Base-by-base conservation (phyloP, 2,329 filamentous ascomycete genomes). In the Chaetothyriales sp. region DNA sequence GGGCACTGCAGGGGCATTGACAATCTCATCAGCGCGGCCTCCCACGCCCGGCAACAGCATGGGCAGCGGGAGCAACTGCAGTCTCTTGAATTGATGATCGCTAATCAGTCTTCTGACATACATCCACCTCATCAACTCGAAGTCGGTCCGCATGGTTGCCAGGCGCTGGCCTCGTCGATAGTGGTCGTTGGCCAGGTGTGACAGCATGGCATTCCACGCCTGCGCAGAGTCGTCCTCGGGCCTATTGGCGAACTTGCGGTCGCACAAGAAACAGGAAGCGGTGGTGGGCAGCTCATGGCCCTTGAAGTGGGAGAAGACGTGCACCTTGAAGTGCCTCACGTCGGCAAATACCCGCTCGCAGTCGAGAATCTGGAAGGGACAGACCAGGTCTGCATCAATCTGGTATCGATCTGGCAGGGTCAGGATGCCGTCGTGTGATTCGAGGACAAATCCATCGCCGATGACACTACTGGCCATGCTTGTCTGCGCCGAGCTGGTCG, bases 301-400 rank as follows among this genome's bases (percentile, higher is more conserved):
- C 12, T 65, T 65, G 53, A 72, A 71, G 53, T 72, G 70, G 48
- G 68, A 68, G 20, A 68, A 62, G 45, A 72, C 67, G 55, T 72
- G 70, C 7, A 61, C 66, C 48, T 67, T 67, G 68, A 69, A 72
- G 28, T 65, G 55, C 5, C 64, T 60, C 25, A 60, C 58, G 43
- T 67, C 62, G 44, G 65, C 61, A 51, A 70, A 70, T 9, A 62
- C 62, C 46, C 66, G 60, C 9, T 67, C 61, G 55, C 70, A 72
- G 55, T 69, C 65, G 6, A 72, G 62, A 50, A 70, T 64, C 52
- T 70, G 65, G 61, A 72, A 72, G n/a, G 71, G 62, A 51, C 70
- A 72, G 18, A 60, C 43, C 44, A 59, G 46, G 49, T 59, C 55
- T 28, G 57, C 56, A 45, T 59, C 53, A 43, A 54, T 51, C 26